A percentile compares a stretch with the other conserved stretches of the same genome.
phyloP scores from a whole-genome alignment of 1,284 basidiomycete genomes.

The Rhodotorula glutinis region DNA sequence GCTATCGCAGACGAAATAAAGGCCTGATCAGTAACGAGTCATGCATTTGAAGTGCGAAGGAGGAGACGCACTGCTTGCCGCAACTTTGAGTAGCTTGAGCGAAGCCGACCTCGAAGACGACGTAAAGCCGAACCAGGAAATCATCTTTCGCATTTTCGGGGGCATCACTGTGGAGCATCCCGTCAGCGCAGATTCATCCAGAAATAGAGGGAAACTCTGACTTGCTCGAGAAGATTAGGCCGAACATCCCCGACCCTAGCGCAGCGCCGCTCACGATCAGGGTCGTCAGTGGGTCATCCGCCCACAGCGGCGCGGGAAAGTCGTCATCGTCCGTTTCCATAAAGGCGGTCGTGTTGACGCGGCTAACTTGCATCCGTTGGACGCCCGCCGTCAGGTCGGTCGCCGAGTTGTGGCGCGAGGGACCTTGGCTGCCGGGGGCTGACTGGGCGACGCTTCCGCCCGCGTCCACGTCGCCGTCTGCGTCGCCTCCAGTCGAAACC shows the following conservation, averaged over 20 bases:
- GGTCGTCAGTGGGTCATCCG: constrained; percentile 34
- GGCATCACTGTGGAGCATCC: constrained; percentile 3
- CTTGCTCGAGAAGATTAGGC: constrained; percentile 29
- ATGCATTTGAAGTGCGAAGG: not conserved
- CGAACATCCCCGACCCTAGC: constrained; percentile 36
- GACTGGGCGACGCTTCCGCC: not conserved
- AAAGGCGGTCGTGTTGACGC: not conserved
- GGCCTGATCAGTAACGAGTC: not conserved
- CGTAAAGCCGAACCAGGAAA: constrained; percentile 32
- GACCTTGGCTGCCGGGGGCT: not conserved
- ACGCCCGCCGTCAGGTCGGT: constrained; percentile 7
- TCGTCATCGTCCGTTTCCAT: not conserved
- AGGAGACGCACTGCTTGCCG: constrained; percentile 18
- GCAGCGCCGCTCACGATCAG: constrained; percentile 34
- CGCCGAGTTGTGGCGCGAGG: constrained; percentile 9
- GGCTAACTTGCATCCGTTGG: not conserved
- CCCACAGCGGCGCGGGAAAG: constrained; percentile 36
- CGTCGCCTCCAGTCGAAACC: not conserved
- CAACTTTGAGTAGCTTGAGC: constrained; percentile 40
- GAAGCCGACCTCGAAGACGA: constrained; percentile 22
- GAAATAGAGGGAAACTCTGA: not conserved
- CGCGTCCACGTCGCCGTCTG: not conserved
- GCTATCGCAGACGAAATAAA: not conserved
- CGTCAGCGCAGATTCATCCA: not conserved
- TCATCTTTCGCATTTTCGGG: constrained; percentile 32